These are phyloP conservation scores for Kwoniella sp. DNA, from an alignment of 768 basidiomycete species.

Conservation along the genomic window DNA sequence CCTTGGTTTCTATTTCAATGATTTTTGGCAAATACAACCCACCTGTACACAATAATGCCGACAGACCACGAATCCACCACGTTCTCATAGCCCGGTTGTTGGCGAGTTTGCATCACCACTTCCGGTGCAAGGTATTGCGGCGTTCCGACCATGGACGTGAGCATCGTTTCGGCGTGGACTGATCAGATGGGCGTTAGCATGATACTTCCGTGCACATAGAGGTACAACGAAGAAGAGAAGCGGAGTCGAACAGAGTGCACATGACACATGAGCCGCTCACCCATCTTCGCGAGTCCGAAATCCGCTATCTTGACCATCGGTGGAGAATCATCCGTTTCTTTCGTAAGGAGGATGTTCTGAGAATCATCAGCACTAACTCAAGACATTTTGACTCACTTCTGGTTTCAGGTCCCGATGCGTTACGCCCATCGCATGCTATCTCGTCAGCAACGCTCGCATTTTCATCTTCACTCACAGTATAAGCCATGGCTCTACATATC, in stretches of 20 bases:
- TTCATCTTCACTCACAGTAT: conserved; percentile 42
- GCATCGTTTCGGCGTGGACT: conserved; percentile 46
- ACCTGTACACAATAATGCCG: conserved; percentile 94
- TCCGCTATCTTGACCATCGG: conserved; percentile 87
- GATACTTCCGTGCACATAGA: neutral
- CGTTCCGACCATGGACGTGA: conserved; percentile 92
- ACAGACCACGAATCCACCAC: conserved; percentile 95
- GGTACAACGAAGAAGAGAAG: too few species aligned
- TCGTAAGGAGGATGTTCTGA: conserved; percentile 82
- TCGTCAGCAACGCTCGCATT: conserved; percentile 3
- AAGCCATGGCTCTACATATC: conserved; percentile 69
- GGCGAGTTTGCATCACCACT: conserved; percentile 73
- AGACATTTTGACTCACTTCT: conserved; percentile 29
- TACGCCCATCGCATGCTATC: conserved; percentile 65
- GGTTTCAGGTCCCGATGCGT: conserved; percentile 95
- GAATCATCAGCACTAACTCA: conserved; percentile 2
- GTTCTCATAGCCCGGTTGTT: conserved; percentile 72
- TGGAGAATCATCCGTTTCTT: conserved; percentile 60
- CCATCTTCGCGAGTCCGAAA: conserved; percentile 89
- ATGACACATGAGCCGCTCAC: too few species aligned
- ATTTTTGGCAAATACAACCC: conserved; percentile 49
- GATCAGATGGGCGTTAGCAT: conserved; percentile 6
- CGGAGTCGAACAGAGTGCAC: too few species aligned
- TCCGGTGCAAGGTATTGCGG: conserved; percentile 85
- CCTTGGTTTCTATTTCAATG: neutral